These are phyloP conservation scores for Saturnispora hagleri DNA, from an alignment of 805 yeast genomes.

Conservation along the genomic window DNA sequence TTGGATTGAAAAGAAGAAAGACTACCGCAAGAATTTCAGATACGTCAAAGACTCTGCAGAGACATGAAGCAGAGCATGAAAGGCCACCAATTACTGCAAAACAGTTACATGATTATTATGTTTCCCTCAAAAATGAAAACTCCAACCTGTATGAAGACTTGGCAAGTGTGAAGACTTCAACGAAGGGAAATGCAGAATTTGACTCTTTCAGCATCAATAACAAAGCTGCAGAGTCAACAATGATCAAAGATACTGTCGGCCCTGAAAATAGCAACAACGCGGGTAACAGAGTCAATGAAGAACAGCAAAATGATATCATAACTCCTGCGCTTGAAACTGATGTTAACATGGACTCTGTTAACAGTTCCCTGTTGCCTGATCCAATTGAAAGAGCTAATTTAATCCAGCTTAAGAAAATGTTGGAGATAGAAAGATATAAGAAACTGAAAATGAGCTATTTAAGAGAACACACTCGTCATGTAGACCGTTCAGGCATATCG, in stretches of 20 bases:
- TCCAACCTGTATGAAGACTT: slow-evolving; percentile 14
- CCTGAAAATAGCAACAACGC: background rate
- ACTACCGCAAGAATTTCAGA: background rate
- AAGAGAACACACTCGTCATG: slow-evolving; percentile 26
- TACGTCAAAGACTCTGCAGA: background rate
- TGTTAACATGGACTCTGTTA: slow-evolving; percentile 8
- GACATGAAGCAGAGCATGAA: background rate
- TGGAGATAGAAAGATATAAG: slow-evolving; percentile 39
- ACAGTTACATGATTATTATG: slow-evolving; percentile 22
- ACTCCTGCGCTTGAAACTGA: background rate
- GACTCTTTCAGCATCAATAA: slow-evolving; percentile 23
- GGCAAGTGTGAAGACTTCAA: slow-evolving; percentile 2
- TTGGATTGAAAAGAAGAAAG: background rate
- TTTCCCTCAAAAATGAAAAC: slow-evolving; percentile 19
- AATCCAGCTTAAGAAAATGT: slow-evolving; percentile 25
- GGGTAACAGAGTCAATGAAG: background rate
- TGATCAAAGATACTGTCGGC: slow-evolving; percentile 5
- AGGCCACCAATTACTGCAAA: slow-evolving; percentile 18
- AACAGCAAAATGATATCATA: slow-evolving; percentile 1
- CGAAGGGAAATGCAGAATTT: slow-evolving; percentile 1
- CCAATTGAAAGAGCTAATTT: slow-evolving; percentile 27
- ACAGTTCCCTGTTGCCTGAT: slow-evolving; percentile 15
- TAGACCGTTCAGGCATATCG: slow-evolving; percentile 10
- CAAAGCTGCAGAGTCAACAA: slow-evolving; percentile 14
- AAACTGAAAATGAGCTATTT: slow-evolving; percentile 37